Percentiles rank a stretch among this genome's conserved stretches.
Conservation (phyloP, 31 red algal genomes). For the Endocladia muricata region DNA sequence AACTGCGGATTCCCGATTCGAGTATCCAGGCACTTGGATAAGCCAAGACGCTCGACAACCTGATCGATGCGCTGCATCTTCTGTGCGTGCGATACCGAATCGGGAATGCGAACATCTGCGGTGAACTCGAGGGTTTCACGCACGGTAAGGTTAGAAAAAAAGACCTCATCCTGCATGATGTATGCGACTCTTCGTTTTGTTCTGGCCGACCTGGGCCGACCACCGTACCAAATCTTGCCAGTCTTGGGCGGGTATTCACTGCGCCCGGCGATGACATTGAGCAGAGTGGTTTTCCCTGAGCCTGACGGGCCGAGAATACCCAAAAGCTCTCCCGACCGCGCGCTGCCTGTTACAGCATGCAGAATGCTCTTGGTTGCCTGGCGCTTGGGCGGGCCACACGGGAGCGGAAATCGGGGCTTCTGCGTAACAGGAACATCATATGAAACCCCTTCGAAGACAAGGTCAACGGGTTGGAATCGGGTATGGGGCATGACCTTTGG, state of each 20-base stretch:
- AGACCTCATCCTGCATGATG: constrained; percentile 92
- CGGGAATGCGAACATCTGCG: constrained; percentile 55
- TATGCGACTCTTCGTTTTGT: constrained; percentile 87
- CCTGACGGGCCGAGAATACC: constrained; percentile 81
- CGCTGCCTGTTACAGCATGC: no score
- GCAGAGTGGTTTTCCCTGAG: constrained; percentile 80
- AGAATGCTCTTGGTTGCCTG: no score
- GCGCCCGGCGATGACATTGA: constrained; percentile 86
- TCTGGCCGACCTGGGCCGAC: constrained; percentile 30
- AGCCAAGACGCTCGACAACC: constrained; percentile 48
- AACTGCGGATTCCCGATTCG: constrained; percentile 80
- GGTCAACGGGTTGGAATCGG: no score
- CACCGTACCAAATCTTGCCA: constrained; percentile 64
- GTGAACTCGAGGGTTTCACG: constrained; percentile 81
- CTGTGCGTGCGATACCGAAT: constrained; percentile 27
- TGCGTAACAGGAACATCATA: no score
- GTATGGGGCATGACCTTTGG: no score
- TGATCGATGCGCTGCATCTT: constrained; percentile 48
- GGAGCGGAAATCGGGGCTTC: no score
- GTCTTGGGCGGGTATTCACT: constrained; percentile 24
- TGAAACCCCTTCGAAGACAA: no score
- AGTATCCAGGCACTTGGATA: constrained; percentile 65
- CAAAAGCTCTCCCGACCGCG: no score
- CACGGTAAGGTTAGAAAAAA: constrained; percentile 93
- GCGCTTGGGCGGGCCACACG: no score